Conservation (phyloP, 768 basidiomycete species). For the Leccinum obscurum region DNA sequence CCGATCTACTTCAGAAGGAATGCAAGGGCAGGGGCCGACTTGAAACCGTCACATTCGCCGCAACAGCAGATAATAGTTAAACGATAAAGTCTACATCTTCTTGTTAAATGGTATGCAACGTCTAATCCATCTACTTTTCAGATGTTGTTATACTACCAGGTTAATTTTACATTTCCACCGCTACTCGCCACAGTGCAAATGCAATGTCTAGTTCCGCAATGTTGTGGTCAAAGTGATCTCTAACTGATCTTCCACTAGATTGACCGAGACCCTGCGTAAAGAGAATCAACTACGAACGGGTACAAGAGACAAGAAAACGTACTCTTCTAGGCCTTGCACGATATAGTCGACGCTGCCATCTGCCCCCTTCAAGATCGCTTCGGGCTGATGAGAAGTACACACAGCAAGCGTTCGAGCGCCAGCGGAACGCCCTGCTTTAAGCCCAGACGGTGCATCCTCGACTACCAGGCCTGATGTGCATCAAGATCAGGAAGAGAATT, state of each 20-base stretch:
- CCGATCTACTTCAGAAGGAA: constrained; percentile 88
- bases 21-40: constrained; percentile 85
- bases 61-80: constrained; percentile 44
- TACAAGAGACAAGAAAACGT: constrained; percentile 20
- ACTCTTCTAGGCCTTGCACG: constrained; percentile 69
- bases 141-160: not conserved
- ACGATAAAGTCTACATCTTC: not conserved
- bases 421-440: constrained; percentile 72
- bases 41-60: constrained; percentile 78
- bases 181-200: not conserved
- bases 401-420: constrained; percentile 79
- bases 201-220: constrained; percentile 12
- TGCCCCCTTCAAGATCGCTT: constrained; percentile 45
- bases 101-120: not conserved
- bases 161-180: not conserved
- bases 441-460: constrained; percentile 87
- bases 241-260: constrained; percentile 20
- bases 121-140: not conserved
- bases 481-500: not conserved
- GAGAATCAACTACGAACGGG: not conserved
- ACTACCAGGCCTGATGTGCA: constrained; percentile 70
- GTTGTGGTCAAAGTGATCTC: constrained; percentile 20
- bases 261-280: constrained; percentile 21
- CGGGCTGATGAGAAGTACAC: constrained; percentile 73
- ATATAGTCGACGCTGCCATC: constrained; percentile 55